Conservation (phyloP, 2,329 filamentous ascomycete species). For the Parasarocladium wereldwijsianum region DNA sequence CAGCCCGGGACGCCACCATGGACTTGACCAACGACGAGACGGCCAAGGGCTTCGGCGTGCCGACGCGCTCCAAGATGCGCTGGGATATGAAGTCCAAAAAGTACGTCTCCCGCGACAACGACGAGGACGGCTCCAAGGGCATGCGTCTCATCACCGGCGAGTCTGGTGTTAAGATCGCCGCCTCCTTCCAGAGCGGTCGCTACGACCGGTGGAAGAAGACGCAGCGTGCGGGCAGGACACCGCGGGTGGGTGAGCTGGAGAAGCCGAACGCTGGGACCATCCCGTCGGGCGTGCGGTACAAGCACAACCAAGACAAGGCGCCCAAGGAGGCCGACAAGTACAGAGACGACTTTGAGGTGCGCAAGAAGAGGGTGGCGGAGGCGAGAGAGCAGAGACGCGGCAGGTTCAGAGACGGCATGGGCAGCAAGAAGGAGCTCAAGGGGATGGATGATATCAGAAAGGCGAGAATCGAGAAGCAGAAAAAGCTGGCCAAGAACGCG, state of each 20-base stretch:
- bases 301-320: constrained; percentile 74
- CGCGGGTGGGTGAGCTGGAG: constrained; percentile 73
- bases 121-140: constrained; percentile 76
- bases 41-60: constrained; percentile 63
- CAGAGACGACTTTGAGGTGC: constrained; percentile 76
- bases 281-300: constrained; percentile 42
- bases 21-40: constrained; percentile 84
- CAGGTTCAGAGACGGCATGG: constrained; percentile 55
- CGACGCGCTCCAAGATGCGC: constrained; percentile 62
- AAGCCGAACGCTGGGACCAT: constrained; percentile 16
- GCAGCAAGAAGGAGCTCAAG: constrained; percentile 66
- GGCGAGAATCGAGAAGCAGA: constrained; percentile 62
- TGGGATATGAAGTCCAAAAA: constrained; percentile 98
- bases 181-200: constrained; percentile 80
- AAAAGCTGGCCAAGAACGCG: constrained; percentile 74
- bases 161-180: constrained; percentile 89
- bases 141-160: constrained; percentile 69
- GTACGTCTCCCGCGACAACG: constrained; percentile 83
- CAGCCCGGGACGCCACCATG: constrained; percentile 79
- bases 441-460: constrained; percentile 74
- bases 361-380: constrained; percentile 79
- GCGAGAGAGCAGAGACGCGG: constrained; percentile 75
- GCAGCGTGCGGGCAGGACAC: constrained; percentile 65
- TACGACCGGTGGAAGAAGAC: constrained; percentile 87
- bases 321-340: constrained; percentile 90